These are phyloP conservation scores for Monilinia vaccinii-corymbosi DNA, from an alignment of 2,329 filamentous ascomycete genomes.

Conservation along the genomic window DNA sequence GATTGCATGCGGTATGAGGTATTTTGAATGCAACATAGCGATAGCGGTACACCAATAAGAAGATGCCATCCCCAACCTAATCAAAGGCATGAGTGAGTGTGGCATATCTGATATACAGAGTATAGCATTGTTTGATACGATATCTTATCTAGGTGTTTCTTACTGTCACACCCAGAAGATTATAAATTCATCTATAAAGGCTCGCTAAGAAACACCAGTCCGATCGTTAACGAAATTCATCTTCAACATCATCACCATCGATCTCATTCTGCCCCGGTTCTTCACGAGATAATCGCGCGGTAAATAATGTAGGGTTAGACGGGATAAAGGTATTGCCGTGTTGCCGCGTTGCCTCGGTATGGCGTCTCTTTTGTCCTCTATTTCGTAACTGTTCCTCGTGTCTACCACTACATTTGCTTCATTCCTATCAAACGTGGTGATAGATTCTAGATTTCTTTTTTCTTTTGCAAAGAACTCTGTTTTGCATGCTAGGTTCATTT, in stretches of 20 bases:
- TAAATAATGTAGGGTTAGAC: conserved; percentile 10
- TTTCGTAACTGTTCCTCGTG: conserved; percentile 13
- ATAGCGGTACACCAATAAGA: no score
- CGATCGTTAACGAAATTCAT: not conserved
- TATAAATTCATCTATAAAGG: not conserved
- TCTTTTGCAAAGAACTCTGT: not conserved
- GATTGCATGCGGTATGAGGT: no score
- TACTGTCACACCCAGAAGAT: not conserved
- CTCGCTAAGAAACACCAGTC: not conserved
- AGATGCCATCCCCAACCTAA: no score
- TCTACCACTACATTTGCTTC: not conserved
- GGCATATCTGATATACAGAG: no score
- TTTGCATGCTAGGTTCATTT: not conserved
- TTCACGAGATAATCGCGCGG: conserved; percentile 12
- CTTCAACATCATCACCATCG: conserved; percentile 7
- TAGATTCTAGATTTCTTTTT: not conserved
- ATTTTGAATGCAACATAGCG: no score
- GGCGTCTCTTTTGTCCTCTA: conserved; percentile 8
- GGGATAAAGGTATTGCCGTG: conserved; percentile 11
- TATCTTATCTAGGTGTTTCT: no score
- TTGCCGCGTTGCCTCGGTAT: conserved; percentile 21
- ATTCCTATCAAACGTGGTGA: not conserved
- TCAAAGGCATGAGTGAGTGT: no score
- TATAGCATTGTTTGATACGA: no score
- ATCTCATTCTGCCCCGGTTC: not conserved